These are phyloP conservation scores for Talaromyces sp. DNA, from an alignment of 2,329 filamentous ascomycete species.

Conservation along the genomic window DNA sequence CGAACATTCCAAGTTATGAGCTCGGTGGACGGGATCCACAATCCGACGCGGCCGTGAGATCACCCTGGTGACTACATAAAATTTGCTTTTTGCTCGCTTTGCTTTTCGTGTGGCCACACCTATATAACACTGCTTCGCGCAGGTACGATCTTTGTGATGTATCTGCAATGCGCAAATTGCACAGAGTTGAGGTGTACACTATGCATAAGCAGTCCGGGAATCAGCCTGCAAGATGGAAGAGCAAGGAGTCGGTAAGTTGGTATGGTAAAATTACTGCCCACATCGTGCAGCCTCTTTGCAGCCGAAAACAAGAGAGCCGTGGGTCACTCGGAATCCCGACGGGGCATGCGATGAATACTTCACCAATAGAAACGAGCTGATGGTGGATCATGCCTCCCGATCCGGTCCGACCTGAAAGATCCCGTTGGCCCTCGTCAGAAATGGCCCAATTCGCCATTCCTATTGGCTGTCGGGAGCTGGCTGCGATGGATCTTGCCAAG, in stretches of 20 bases:
- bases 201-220: neutral
- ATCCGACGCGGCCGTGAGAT: conserved; percentile 14
- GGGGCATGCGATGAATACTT: neutral
- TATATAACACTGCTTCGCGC: neutral
- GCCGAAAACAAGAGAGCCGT: conserved; percentile 11
- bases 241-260: neutral
- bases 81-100: neutral
- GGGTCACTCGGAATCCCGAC: conserved; percentile 17
- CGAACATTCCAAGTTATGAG: neutral
- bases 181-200: too few species aligned
- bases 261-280: conserved; percentile 8
- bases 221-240: neutral
- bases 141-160: neutral
- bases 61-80: neutral
- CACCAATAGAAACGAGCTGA: neutral
- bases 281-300: conserved; percentile 4
- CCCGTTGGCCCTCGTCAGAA: neutral
- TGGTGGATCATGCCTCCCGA: conserved; percentile 1
- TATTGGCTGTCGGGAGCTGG: neutral
- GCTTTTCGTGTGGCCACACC: neutral
- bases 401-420: conserved; percentile 11
- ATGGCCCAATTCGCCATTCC: neutral
- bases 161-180: neutral
- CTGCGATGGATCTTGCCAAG: conserved; percentile 4
- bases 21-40: conserved; percentile 15